Conservation (phyloP, 371 early-diverging fungal species). For the Mucor saturninus region DNA sequence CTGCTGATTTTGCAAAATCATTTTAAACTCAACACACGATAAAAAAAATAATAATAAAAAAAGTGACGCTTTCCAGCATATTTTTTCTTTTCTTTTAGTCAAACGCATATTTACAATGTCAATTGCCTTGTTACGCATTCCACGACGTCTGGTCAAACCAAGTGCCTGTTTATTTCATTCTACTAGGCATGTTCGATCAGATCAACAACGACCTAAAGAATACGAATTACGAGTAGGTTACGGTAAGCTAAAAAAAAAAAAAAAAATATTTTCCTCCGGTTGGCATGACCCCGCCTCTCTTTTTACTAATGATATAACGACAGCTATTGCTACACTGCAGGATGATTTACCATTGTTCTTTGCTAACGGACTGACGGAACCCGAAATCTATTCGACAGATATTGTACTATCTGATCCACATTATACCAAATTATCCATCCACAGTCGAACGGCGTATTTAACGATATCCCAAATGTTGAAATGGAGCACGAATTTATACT, state of each 20-base stretch:
- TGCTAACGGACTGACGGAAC: slow-evolving; percentile 43
- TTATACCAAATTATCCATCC: slow-evolving; percentile 54
- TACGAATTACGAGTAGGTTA: slow-evolving; percentile 47
- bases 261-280: not conserved
- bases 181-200: not conserved
- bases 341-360: slow-evolving; percentile 55
- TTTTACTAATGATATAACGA: not conserved
- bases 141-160: too few relatives aligned
- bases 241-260: slow-evolving; percentile 18
- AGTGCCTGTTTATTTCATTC: slow-evolving; percentile 9
- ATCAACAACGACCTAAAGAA: slow-evolving; percentile 31
- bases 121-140: too few relatives aligned
- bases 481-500: slow-evolving; percentile 58
- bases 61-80: too few relatives aligned
- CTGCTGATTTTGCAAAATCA: too few relatives aligned
- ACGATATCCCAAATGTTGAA: slow-evolving; percentile 54
- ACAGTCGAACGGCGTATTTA: slow-evolving; percentile 53
- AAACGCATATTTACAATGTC: too few relatives aligned
- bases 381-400: slow-evolving; percentile 48
- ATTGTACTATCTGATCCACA: slow-evolving; percentile 61
- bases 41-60: too few relatives aligned
- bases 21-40: too few relatives aligned
- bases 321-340: slow-evolving; percentile 56
- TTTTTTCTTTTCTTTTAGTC: too few relatives aligned
- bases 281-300: too few relatives aligned